Percentiles rank a stretch among this genome's conserved stretches.
Evolutionary conservation across 2,329 filamentous ascomycete species (phyloP).

Genomic region (Claviceps spartinae): DNA sequence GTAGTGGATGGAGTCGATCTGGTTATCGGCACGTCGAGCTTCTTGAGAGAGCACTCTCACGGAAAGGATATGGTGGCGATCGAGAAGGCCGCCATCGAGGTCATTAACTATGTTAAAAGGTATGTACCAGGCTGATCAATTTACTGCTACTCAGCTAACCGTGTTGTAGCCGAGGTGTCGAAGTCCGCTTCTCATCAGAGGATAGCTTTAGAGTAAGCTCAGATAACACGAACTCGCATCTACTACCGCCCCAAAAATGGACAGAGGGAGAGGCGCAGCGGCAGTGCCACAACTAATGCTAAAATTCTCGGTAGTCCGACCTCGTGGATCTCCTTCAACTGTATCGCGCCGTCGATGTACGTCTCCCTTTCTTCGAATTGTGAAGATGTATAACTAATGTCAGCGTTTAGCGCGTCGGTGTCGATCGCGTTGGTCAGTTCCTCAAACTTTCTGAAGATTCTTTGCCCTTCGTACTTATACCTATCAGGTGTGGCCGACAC

Average conservation of each 20-base stretch:
- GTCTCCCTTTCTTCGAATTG: neutral
- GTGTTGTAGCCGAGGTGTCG: constrained; percentile 1
- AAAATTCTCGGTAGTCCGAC: constrained; percentile 26
- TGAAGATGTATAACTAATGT: neutral
- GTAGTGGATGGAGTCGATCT: constrained; percentile 36
- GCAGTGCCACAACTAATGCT: neutral
- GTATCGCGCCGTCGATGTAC: constrained; percentile 62
- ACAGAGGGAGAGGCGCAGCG: neutral
- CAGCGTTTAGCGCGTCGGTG: neutral
- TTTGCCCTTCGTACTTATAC: neutral
- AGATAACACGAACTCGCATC: neutral
- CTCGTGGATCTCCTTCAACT: constrained; percentile 61
- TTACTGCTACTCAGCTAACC: neutral
- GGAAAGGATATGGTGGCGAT: constrained; percentile 80
- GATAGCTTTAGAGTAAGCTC: constrained; percentile 56
- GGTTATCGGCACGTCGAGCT: constrained; percentile 64
- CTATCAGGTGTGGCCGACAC: constrained; percentile 64
- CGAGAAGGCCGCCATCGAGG: constrained; percentile 41
- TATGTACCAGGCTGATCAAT: neutral
- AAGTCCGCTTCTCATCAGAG: constrained; percentile 40
- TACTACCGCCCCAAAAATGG: neutral
- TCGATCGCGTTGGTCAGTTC: constrained; percentile 1
- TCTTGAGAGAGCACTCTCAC: constrained; percentile 73
- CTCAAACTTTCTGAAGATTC: neutral
- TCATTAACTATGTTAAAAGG: constrained; percentile 11